Base-by-base conservation (phyloP, 768 basidiomycete species). In the Leucosporidium yakuticum region DNA sequence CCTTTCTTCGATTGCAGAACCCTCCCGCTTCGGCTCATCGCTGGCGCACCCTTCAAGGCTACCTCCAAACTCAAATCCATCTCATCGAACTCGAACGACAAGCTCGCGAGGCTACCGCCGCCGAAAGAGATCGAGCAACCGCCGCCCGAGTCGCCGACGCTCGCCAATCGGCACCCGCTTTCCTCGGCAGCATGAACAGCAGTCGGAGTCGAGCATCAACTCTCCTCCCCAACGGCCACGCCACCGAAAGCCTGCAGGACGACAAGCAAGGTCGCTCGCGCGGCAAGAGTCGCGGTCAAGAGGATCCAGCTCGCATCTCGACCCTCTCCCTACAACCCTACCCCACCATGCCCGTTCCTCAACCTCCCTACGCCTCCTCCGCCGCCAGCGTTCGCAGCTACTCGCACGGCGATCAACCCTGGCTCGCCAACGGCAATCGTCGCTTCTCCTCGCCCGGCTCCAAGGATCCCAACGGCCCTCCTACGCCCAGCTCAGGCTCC, bases 11-110 rank as follows among this genome's bases (percentile, higher is more conserved):
- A 47, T 44, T 14, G 25, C 72, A 98, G 95, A 97, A 91, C 77
- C 91, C 91, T 19, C 87, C 89, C 60, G 92, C 96, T 72, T 90
- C 93, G 19, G 83, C 88, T 6, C 87, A 92, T 47, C 86, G 89
- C 48, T 88, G 89, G 75, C 87, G 89, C 74, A 90, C 90, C 4
- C 80, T 99, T 9, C 85, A 87, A 65, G 81, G 81, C 4, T 99
- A 94, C 78, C 85, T 98, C 78, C 87, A 86, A 74, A 81, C 88
- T 2, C 95, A 98, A 75, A 83, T 86, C 67, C 83, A 84, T 17
- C 80, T 95, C 50, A 84, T 96, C 48, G 87, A 90, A 75, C 89
- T 89, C 8, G 92, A 95, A 73, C 85, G 87, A 4, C 79, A 86
- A 60, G 90, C 91, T 4, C 88, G 86, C 77, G 85, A 87, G 25